These are phyloP conservation scores for Globisporangium sylvaticum DNA, from an alignment of 352 stramenopile genomes.

Conservation along the genomic window DNA sequence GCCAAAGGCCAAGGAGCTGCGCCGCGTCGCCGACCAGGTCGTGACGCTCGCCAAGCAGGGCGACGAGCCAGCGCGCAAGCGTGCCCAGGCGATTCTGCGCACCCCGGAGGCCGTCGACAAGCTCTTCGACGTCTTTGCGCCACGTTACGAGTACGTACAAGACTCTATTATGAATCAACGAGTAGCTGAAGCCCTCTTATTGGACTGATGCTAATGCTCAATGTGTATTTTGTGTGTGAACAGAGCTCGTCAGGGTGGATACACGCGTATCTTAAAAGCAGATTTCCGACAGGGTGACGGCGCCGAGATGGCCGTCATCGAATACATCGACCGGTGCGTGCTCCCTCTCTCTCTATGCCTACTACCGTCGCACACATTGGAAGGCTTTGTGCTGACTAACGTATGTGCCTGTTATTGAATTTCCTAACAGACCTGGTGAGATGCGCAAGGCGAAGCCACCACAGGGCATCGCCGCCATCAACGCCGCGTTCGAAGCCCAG, in stretches of 20 bases:
- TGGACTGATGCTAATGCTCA: too few relatives aligned
- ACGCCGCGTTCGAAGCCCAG: slow-evolving; percentile 42
- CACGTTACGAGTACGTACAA: slow-evolving; percentile 93
- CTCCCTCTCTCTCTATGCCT: neutral
- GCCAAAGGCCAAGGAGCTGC: slow-evolving; percentile 95
- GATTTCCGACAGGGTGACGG: slow-evolving; percentile 92
- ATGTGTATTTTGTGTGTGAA: too few relatives aligned
- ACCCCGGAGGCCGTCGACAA: slow-evolving; percentile 92
- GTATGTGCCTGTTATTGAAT: slow-evolving; percentile 8
- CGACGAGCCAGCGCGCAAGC: slow-evolving; percentile 79
- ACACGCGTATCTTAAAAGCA: slow-evolving; percentile 95
- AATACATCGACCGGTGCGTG: slow-evolving; percentile 94
- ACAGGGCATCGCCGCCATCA: slow-evolving; percentile 50
- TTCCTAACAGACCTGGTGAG: slow-evolving; percentile 56
- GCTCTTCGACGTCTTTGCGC: slow-evolving; percentile 94
- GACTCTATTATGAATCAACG: too few relatives aligned
- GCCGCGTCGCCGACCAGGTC: slow-evolving; percentile 92
- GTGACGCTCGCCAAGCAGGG: slow-evolving; percentile 93
- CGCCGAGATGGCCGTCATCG: slow-evolving; percentile 97
- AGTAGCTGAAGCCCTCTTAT: too few relatives aligned
- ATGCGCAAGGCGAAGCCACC: slow-evolving; percentile 76
- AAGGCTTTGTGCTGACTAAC: neutral
- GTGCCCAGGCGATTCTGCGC: slow-evolving; percentile 80
- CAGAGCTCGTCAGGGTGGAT: slow-evolving; percentile 86
- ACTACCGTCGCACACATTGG: neutral